Percentiles rank a stretch among this genome's conserved stretches.
Evolutionary conservation across 164 flowering plant species (phyloP).

Genomic region (Piper longum): DNA sequence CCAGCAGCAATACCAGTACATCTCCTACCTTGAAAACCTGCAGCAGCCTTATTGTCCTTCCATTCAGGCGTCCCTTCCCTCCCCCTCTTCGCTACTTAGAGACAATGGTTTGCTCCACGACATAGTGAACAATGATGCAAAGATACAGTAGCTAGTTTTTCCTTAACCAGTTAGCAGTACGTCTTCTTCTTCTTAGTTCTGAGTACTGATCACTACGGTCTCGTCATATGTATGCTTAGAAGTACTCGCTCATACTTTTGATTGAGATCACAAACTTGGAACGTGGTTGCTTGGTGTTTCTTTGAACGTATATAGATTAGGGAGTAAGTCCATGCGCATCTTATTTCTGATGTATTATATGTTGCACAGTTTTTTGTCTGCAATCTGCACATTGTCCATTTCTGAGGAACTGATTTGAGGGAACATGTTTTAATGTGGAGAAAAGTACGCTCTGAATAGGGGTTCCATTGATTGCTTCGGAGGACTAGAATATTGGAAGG

Average conservation of each 20-base stretch:
- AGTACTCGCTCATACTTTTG: no score
- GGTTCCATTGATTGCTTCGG: neutral
- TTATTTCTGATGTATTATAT: neutral
- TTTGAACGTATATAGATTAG: neutral
- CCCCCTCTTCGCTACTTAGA: constrained; percentile 19
- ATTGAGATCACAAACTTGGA: neutral
- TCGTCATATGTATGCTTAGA: no score
- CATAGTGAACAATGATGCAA: constrained; percentile 40
- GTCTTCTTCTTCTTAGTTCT: neutral
- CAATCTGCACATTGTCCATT: constrained; percentile 5
- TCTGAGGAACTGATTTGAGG: neutral
- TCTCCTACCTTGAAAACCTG: constrained; percentile 2
- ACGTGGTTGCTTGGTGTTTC: neutral
- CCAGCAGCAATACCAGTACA: constrained; percentile 9
- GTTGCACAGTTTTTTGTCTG: constrained; percentile 7
- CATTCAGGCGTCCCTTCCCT: constrained; percentile 12
- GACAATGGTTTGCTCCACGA: constrained; percentile 77
- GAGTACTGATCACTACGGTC: neutral
- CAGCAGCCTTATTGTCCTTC: constrained; percentile 2
- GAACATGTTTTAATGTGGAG: neutral
- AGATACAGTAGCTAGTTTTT: constrained; percentile 18
- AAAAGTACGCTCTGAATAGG: neutral
- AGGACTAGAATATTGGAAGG: neutral
- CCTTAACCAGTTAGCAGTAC: constrained; percentile 11
- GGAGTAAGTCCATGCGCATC: neutral